Base-by-base conservation (phyloP, 1,284 basidiomycete genomes). In the Fomitopsis schrenkii region DNA sequence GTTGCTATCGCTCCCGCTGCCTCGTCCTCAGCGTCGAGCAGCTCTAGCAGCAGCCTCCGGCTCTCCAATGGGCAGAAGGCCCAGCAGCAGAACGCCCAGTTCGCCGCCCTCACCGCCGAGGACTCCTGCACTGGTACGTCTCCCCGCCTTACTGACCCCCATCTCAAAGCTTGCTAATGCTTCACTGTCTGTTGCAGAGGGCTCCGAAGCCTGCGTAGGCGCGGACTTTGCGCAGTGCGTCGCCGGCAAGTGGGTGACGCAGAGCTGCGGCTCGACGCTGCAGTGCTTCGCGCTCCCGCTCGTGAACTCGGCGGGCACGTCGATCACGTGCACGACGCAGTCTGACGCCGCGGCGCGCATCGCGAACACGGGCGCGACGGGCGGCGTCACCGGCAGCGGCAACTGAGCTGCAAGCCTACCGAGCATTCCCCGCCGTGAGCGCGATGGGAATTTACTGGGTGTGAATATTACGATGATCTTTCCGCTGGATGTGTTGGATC, bases 261-360 rank as follows among this genome's bases (percentile, higher is more conserved):
- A 77, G 7, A 64, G 68, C 0, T 87, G 85, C 65, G 74, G 72
- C 7, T 69, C 71, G 36, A 71, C 72, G 1, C 68, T 75, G 17
- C 73, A 70, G 26, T 88, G 86, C 70, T 76, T 78, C 46, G 84
- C 84, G 7, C 80, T 87, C 53, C 85, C 86, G 26, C 78, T 87
- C 55, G 83, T 86, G 42, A 85, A 86, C 73, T 74, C 70, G 59
- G 65, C 75, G 6, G 86, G 85, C 46, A 87, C 85, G 7, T 81
- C 79, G 36, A 73, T 86, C 64, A 76, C 84, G 36, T 88, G 86
- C 72, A 79, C 78, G 42, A 83, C 82, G 14, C 57, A 71, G 46
- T 75, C 75, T 30, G 86, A 87, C 70, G 83, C 82, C 10, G 62
- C 68, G 8, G 71, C 81, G n/a, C 78, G 85, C 56, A 85, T 87